A percentile compares a stretch with the other conserved stretches of the same genome.
These are phyloP conservation scores for Quercus phellos DNA, from an alignment of 331 rosid genomes.

Conservation along the genomic window DNA sequence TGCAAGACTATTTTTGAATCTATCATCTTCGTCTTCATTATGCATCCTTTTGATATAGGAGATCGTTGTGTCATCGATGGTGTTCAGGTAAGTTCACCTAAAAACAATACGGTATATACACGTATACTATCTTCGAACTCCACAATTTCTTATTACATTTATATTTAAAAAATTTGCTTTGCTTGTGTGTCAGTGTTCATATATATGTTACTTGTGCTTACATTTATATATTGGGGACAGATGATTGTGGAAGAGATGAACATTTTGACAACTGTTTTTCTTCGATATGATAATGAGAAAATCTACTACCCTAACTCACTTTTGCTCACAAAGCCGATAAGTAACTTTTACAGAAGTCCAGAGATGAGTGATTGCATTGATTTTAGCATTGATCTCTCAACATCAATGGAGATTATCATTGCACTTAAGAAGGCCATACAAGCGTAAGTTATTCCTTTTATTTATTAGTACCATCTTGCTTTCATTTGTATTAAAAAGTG, in stretches of 20 bases:
- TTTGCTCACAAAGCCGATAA: constrained; percentile 67
- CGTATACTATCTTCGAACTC: neutral
- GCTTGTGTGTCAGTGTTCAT: too few species aligned
- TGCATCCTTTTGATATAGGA: constrained; percentile 91
- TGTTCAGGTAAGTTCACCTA: constrained; percentile 40
- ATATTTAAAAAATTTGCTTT: too few species aligned
- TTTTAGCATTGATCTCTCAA: constrained; percentile 54
- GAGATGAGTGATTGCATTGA: constrained; percentile 67
- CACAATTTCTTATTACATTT: neutral
- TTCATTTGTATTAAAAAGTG: neutral
- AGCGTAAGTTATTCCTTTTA: constrained; percentile 35
- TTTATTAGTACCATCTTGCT: neutral
- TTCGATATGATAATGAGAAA: constrained; percentile 79
- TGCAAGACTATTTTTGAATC: constrained; percentile 81
- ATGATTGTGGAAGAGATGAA: constrained; percentile 94
- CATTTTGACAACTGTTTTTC: constrained; percentile 73
- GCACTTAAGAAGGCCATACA: constrained; percentile 73
- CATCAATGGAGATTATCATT: constrained; percentile 58
- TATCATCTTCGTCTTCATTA: constrained; percentile 73
- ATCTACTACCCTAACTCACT: constrained; percentile 77
- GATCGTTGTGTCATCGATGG: constrained; percentile 84
- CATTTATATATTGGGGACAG: constrained; percentile 19
- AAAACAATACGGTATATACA: too few species aligned
- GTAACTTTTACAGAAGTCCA: constrained; percentile 79
- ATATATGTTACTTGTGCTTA: too few species aligned